A percentile compares a stretch with the other conserved stretches of the same genome.
Evolutionary conservation across 768 basidiomycete genomes (phyloP).

Genomic region (Boletus subcaerulescens): DNA sequence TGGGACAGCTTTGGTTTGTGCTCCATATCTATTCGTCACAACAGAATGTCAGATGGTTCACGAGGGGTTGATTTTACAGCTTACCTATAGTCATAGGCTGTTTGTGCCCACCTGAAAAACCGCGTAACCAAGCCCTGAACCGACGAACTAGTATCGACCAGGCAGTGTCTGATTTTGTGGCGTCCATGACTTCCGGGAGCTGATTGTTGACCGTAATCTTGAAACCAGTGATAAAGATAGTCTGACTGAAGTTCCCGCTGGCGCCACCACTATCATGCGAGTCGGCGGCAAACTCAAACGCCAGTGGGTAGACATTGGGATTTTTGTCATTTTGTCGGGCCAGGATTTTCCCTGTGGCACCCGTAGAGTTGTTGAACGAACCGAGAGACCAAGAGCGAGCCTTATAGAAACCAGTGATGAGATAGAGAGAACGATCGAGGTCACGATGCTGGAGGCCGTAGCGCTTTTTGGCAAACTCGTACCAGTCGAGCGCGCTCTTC

Average conservation of each 20-base stretch:
- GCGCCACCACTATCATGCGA: background rate
- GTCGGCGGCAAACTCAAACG: background rate
- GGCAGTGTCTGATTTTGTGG: background rate
- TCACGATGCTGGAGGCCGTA: background rate
- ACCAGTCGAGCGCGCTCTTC: background rate
- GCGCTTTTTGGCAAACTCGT: background rate
- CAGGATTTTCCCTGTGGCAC: background rate
- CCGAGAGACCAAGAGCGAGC: background rate
- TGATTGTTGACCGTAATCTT: background rate
- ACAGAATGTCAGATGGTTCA: background rate
- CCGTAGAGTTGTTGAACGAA: background rate
- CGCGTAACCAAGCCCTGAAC: background rate
- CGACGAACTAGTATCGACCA: background rate
- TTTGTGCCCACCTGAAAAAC: background rate
- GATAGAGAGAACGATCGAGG: background rate
- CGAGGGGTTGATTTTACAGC: background rate
- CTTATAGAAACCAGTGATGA: conserved; percentile 2
- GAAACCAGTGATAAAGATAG: background rate
- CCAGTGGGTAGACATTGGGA: background rate
- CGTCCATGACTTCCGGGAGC: background rate
- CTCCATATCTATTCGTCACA: background rate
- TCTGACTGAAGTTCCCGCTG: background rate
- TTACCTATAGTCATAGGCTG: background rate
- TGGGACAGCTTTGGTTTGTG: background rate
- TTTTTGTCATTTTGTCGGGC: background rate